Conservation (phyloP, 345 rosid genomes). For the Crucihimalaya himalaica region DNA sequence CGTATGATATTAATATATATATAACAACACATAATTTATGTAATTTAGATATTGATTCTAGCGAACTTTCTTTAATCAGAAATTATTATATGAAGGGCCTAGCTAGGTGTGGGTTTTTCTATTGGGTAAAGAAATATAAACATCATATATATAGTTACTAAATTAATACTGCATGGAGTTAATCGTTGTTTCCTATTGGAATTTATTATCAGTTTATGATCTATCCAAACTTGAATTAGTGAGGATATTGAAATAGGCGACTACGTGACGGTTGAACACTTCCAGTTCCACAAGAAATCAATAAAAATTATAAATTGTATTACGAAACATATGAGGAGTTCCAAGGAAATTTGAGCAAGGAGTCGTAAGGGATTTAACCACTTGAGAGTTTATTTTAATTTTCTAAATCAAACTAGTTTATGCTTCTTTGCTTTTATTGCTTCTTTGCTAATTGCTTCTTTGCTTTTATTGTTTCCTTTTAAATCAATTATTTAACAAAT, state of each 20-base stretch:
- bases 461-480: not conserved
- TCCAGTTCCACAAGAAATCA: constrained; percentile 1
- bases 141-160: not conserved
- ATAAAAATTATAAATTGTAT: not conserved
- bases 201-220: not conserved
- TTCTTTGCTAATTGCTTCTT: not conserved
- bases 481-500: not conserved
- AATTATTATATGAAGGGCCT: not conserved
- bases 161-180: not conserved
- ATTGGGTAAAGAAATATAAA: not conserved
- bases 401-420: too few relatives aligned
- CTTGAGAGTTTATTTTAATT: constrained; percentile 25
- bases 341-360: not conserved
- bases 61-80: too few relatives aligned
- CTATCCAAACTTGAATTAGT: not conserved
- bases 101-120: not conserved
- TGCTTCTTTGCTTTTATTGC: not conserved
- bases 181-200: not conserved
- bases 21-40: not conserved
- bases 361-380: constrained; percentile 21
- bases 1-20: not conserved
- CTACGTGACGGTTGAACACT: constrained; percentile 11
- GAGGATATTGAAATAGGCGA: not conserved
- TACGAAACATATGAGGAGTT: constrained; percentile 1
- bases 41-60: not conserved